Conservation (phyloP, 768 basidiomycete species). For the Lentinus tigrinus region DNA sequence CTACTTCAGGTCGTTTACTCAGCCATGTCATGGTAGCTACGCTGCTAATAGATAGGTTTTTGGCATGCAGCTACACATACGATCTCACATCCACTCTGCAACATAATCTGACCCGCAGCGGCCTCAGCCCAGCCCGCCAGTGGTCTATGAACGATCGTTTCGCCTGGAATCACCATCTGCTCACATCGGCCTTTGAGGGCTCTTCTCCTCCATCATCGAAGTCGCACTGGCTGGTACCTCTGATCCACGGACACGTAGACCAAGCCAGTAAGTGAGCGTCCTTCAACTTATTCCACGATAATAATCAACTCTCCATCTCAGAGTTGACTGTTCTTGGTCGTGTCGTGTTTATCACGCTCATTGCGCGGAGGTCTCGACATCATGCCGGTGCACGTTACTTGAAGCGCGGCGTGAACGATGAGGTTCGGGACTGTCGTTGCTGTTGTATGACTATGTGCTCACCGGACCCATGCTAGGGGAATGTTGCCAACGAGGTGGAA, state of each 20-base stretch:
- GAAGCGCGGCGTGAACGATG: conserved; percentile 91
- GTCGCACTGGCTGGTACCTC: conserved; percentile 83
- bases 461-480: conserved; percentile 61
- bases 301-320: conserved; percentile 32
- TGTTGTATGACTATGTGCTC: not conserved
- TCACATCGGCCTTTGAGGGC: conserved; percentile 63
- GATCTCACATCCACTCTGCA: conserved; percentile 96
- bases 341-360: conserved; percentile 90
- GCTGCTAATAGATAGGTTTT: conserved; percentile 1
- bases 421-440: conserved; percentile 45
- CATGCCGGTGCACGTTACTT: conserved; percentile 95
- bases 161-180: conserved; percentile 93
- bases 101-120: conserved; percentile 73
- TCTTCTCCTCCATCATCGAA: conserved; percentile 40
- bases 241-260: conserved; percentile 95
- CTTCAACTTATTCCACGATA: not conserved
- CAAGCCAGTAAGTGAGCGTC: conserved; percentile 84
- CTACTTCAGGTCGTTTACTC: conserved; percentile 76
- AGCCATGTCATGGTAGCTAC: not conserved
- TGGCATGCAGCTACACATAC: conserved; percentile 76
- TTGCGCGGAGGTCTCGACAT: conserved; percentile 90
- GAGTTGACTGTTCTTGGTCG: conserved; percentile 89
- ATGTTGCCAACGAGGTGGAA: conserved; percentile 98
- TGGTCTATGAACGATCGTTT: conserved; percentile 85
- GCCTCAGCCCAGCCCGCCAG: conserved; percentile 39